Evolutionary conservation across 2,329 filamentous ascomycete species (phyloP).

Genomic region (Aaosphaeria arxii): DNA sequence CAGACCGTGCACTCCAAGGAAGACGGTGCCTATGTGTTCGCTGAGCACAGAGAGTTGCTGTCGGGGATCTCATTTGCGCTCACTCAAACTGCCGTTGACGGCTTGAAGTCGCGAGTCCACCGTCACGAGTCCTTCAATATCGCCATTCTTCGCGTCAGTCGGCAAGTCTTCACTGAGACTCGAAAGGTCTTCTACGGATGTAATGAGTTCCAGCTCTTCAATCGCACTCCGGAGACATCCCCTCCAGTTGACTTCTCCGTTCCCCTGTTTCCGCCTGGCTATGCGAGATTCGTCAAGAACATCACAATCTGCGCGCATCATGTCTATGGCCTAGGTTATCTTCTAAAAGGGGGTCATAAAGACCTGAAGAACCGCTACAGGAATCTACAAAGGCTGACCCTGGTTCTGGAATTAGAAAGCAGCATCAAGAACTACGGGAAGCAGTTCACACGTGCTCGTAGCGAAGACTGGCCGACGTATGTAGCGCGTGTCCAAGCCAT

Average conservation of each 20-base stretch:
- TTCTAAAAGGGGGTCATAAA: slow-evolving; percentile 15
- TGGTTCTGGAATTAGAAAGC: slow-evolving; percentile 21
- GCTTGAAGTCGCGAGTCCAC: slow-evolving; percentile 13
- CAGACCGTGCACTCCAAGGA: slow-evolving; percentile 13
- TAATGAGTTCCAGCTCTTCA: slow-evolving; percentile 35
- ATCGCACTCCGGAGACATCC: slow-evolving; percentile 15
- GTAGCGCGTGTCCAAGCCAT: slow-evolving; percentile 14
- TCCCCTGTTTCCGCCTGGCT: slow-evolving; percentile 17
- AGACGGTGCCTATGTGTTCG: slow-evolving; percentile 12
- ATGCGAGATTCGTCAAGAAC: slow-evolving; percentile 13
- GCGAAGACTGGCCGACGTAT: slow-evolving; percentile 16
- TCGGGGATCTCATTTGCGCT: slow-evolving; percentile 23
- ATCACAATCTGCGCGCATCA: slow-evolving; percentile 17
- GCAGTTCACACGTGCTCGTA: slow-evolving; percentile 7
- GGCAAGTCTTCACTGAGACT: slow-evolving; percentile 40
- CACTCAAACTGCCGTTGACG: slow-evolving; percentile 12
- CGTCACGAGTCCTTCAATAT: slow-evolving; percentile 13
- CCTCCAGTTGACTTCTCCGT: slow-evolving; percentile 19
- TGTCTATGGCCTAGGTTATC: slow-evolving; percentile 19
- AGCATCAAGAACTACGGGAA: slow-evolving; percentile 12
- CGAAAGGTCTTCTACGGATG: slow-evolving; percentile 40
- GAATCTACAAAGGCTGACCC: slow-evolving; percentile 11
- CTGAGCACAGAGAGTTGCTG: slow-evolving; percentile 14
- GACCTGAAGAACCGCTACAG: slow-evolving; percentile 20
- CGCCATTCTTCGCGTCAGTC: slow-evolving; percentile 33